Conservation (phyloP, 257 asterid genomes). For the Nicotiana noctiflora region DNA sequence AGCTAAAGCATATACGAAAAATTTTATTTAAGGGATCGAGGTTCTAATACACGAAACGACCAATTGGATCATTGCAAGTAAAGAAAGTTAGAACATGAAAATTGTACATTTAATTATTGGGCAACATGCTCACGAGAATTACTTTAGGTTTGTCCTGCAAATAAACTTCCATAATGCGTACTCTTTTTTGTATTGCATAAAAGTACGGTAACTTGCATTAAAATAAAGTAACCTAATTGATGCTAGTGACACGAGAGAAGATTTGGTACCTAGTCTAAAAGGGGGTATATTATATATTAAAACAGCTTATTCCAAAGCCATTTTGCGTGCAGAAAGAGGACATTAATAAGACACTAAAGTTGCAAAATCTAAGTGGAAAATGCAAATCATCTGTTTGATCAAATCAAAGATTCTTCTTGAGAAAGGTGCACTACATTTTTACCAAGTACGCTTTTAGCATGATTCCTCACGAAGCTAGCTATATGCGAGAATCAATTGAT, state of each 20-base stretch:
- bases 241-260: constrained; percentile 14
- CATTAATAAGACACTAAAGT: background rate
- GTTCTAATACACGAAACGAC: too few species aligned
- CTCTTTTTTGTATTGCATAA: background rate
- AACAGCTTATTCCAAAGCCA: background rate
- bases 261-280: background rate
- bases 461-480: constrained; percentile 6
- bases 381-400: background rate
- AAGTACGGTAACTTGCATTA: background rate
- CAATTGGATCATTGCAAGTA: too few species aligned
- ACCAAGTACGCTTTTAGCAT: background rate
- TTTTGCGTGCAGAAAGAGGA: constrained; percentile 15
- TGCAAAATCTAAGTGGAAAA: background rate
- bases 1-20: too few species aligned
- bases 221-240: background rate
- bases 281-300: background rate
- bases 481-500: too few species aligned
- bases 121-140: too few species aligned
- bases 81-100: too few species aligned
- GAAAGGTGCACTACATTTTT: background rate
- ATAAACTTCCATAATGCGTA: too few species aligned
- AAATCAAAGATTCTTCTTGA: constrained; percentile 23
- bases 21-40: too few species aligned
- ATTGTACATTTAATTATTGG: too few species aligned
- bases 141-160: too few species aligned